phyloP scores from a whole-genome alignment of 129 eudicot species.

The Pittosporum tobira region DNA sequence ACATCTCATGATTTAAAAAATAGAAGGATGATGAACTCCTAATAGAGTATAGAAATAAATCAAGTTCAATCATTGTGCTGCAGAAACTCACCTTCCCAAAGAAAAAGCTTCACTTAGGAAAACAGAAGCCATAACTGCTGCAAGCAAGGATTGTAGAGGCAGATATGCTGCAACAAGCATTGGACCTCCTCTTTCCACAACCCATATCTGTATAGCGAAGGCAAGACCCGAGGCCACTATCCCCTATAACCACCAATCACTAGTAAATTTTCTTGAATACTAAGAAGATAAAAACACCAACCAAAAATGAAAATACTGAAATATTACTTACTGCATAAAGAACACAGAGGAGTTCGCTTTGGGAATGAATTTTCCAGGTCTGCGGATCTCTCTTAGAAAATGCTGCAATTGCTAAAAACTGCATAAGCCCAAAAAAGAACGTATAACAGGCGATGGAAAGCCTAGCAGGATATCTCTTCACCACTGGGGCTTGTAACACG shows the following conservation, averaged over 20 bases:
- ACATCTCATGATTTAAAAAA: not conserved
- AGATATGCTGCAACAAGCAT: slow-evolving; percentile 14
- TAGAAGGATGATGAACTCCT: not conserved
- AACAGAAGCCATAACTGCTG: slow-evolving; percentile 13
- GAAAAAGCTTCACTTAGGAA: not conserved
- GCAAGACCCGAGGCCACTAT: slow-evolving; percentile 4
- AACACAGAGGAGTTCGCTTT: slow-evolving; percentile 9
- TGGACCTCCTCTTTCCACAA: slow-evolving; percentile 13
- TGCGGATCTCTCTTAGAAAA: slow-evolving; percentile 1
- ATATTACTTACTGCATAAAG: not conserved
- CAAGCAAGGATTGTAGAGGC: slow-evolving; percentile 10
- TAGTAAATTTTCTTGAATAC: no score
- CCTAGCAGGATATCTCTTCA: slow-evolving; percentile 8
- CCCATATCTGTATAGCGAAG: slow-evolving; percentile 8
- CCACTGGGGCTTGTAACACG: slow-evolving; percentile 10
- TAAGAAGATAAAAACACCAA: not conserved
- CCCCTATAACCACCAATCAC: not conserved
- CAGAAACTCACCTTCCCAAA: slow-evolving; percentile 1
- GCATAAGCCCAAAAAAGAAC: slow-evolving; percentile 2
- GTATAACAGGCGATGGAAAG: slow-evolving; percentile 10
- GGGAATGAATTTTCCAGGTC: slow-evolving; percentile 6
- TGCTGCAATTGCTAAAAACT: slow-evolving; percentile 11
- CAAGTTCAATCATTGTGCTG: not conserved
- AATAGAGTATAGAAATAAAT: not conserved
- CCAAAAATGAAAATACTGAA: no score